Base-by-base conservation (phyloP, 345 rosid genomes). In the Eucalyptus marginata region DNA sequence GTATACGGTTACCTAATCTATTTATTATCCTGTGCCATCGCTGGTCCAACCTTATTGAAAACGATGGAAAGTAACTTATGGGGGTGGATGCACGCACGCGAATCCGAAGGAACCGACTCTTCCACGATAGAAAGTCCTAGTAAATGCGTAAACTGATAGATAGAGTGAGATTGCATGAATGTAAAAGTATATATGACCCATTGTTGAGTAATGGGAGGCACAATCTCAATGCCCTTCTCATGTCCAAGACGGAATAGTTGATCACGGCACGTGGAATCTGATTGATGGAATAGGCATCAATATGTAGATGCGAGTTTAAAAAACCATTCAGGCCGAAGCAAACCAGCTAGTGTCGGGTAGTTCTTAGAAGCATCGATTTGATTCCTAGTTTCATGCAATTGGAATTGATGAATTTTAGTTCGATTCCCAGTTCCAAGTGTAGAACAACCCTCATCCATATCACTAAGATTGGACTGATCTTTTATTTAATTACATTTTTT, bases 261-360 rank as follows among this genome's bases (percentile, higher is more conserved):
- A 56, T 22, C 62, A 56, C 13, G 27, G 62, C 62, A 56, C 10
- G 0, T 0, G 36, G 20, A 33, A 68, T 5, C 4, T 1, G 44
- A 33, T 4, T 56, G 62, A 56, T 25, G 29, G 3, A 29, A 25
- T 10, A 1, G 29, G 13, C 29, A 56, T 25, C 13, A 9, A 56
- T 56, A 56, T 10, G 29, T 56, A 22, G 62, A 10, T 13, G 29
- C 9, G 62, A 56, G 62, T 56, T 22, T 4, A 24, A 24, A 56
- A 25, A 56, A 24, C 62, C 62, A 56, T 25, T 56, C 0, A 1
- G 29, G 24, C 29, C 0, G 0, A 25, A 56, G 29, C 13, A 25
- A 56, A 56, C 13, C 1, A 4, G 2, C 0, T 22, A 6, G 29
- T 56, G 10, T 10, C 6, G 0, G 1, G 6, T 25, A 56, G 29